Evolutionary conservation across 305 asterid species (phyloP), one percentile per base, ranked within the genome.

Genomic region (Fraxinus latifolia): DNA sequence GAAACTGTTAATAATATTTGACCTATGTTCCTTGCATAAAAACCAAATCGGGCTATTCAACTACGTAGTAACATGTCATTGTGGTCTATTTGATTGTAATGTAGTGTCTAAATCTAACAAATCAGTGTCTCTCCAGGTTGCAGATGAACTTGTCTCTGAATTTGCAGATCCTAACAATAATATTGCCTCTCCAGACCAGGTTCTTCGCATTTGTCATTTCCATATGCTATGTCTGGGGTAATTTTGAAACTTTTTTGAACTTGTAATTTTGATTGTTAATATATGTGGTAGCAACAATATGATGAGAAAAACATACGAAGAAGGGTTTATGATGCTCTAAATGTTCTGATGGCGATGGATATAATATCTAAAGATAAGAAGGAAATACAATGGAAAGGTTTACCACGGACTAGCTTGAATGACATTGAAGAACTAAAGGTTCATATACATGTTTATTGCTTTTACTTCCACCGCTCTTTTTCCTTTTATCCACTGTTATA

Each of bases 261-360:
- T 80, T 67, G 77, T 19, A 19, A 75, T 67, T 76, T 15, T 70
- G 76, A 31, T 76, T 81, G 21, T 79, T 62, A 29, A 79, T 79
- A 50, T 79, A 71, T 81, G 39, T 82, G 58, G 58, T 97, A 96
- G 98, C 97, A 93, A 91, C 99, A 91, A 88, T 94, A 96, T 84
- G 99, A 96, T 79, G 99, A 94, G 94, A 96, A 96, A 86, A 96
- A 96, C 83, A 96, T 96, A 80, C 93, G 99, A 8, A 94, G 99
- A 58, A 89, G 99, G 87, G 99, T 96, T n/a, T 96, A 94, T 81
- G 99, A 96, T 89, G 99, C 98, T 82, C 79, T 96, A 78, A 96
- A 96, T 81, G 99, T 96, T 84, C 92, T 96, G 83, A 94, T 94
- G 99, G 99, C 99, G 14, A 92, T 96, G 99, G 98, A 94, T 89